Evolutionary conservation across 2,329 filamentous ascomycete species (phyloP).

Genomic region (Aphanoascus verrucosus): DNA sequence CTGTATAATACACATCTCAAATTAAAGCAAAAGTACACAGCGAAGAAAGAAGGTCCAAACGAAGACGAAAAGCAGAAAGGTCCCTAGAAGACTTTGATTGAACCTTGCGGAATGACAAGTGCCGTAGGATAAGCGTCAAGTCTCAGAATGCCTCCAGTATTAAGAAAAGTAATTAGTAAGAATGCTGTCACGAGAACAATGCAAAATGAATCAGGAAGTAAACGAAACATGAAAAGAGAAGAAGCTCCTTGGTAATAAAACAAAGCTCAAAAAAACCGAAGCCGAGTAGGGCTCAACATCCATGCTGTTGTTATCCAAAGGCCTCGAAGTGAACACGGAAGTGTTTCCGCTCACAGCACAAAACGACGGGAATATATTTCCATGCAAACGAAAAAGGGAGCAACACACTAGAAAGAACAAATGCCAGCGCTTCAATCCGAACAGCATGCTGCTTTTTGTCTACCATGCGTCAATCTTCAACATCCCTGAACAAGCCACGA

Average conservation of each 20-base stretch:
- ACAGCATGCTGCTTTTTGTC: too few species aligned
- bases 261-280: background rate
- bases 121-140: background rate
- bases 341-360: too few species aligned
- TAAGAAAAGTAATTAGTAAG: background rate
- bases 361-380: too few species aligned
- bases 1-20: conserved; percentile 9
- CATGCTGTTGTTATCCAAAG: background rate
- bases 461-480: too few species aligned
- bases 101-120: background rate
- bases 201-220: background rate
- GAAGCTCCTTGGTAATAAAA: background rate
- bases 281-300: background rate
- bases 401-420: too few species aligned
- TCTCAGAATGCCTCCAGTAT: background rate
- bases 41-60: background rate
- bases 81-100: too few species aligned
- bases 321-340: too few species aligned
- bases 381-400: too few species aligned
- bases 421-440: too few species aligned
- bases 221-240: background rate
- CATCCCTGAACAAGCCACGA: background rate
- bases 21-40: background rate
- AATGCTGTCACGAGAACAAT: background rate
- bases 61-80: background rate